Evolutionary conservation across 2,329 filamentous ascomycete species (phyloP), one percentile per base, ranked within the genome.

Genomic region (Verticillium zaregamsianum): DNA sequence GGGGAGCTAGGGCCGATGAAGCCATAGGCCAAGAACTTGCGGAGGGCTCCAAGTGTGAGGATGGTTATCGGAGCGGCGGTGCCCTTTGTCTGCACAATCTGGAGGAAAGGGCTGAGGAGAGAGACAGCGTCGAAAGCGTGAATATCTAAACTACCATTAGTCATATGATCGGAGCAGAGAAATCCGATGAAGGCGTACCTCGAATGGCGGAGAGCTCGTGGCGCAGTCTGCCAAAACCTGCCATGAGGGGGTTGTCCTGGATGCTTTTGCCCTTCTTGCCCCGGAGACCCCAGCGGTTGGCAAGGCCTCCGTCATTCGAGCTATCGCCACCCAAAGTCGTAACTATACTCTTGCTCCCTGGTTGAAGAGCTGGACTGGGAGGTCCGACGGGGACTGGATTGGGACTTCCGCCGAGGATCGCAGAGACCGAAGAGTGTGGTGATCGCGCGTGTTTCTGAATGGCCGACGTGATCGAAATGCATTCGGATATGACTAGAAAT

Each of bases 381-480:
- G 80, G 79, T 1, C 80, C 82, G 4, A 86, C 76, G 61, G 84
- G 81, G 61, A 86, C 75, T 7, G 83, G 77, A 64, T 85, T 87
- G 31, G 85, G 86, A 65, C 81, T 86, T 66, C 92, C 92, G 58
- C 95, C 95, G 35, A 99, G 83, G 64, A 99, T 99, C 59, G 94
- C 94, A 40, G 95, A 93, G 55, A 99, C 95, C 5, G 93, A 97
- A 14, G 93, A 97, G 74, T 98, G 93, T 57, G 93, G 92, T 83
- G 94, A 98, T 67, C 95, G 90, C 66, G 93, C 91, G 85, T 97
- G 90, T 79, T 99, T 99, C 72, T 96, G 93, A 85, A 99, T 97
- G 64, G 93, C 93, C 65, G 94, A 97, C 15, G 95, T 98, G 78
- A 99, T 94, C 55, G 93, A 94, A 73, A 98, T 98, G 77, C 95